phyloP scores from a whole-genome alignment of 1,284 basidiomycete genomes.

The Marasmius oreades region DNA sequence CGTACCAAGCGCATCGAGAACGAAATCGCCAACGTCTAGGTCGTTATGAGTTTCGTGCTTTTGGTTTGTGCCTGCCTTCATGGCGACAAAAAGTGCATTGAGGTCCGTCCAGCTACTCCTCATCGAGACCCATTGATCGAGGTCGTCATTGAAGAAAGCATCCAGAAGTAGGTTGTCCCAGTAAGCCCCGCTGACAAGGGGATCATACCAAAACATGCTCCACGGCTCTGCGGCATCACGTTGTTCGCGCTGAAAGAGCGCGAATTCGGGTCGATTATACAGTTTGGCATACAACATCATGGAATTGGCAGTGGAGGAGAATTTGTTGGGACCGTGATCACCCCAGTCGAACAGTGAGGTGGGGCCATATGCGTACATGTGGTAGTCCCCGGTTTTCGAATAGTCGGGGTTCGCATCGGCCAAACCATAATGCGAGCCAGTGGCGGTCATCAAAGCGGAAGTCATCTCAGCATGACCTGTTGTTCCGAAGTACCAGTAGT shows the following conservation, averaged over 20 bases:
- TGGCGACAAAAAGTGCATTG: constrained; percentile 79
- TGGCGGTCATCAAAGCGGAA: constrained; percentile 80
- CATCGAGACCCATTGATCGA: constrained; percentile 88
- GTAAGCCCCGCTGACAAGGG: constrained; percentile 80
- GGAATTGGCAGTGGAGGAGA: constrained; percentile 74
- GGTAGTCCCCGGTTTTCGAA: constrained; percentile 78
- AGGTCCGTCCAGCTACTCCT: constrained; percentile 91
- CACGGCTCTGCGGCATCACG: constrained; percentile 87
- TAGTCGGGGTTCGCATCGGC: constrained; percentile 69
- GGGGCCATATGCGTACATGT: constrained; percentile 86
- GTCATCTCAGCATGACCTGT: constrained; percentile 93
- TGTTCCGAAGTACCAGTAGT: constrained; percentile 96
- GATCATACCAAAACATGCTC: constrained; percentile 98
- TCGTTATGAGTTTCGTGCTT: constrained; percentile 93
- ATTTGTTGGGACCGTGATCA: constrained; percentile 96
- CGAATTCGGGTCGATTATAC: constrained; percentile 70
- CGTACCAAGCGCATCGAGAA: constrained; percentile 90
- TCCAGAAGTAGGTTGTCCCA: constrained; percentile 88
- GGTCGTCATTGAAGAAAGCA: constrained; percentile 67
- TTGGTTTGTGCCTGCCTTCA: constrained; percentile 80
- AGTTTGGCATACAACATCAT: constrained; percentile 71
- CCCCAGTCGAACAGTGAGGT: constrained; percentile 91
- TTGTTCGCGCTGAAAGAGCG: constrained; percentile 92
- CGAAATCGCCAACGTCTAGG: constrained; percentile 91
- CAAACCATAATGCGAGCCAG: constrained; percentile 80